A percentile compares a stretch with the other conserved stretches of the same genome.
Conservation (phyloP, 192 early-diverging fungal species). For the Mycoemilia scoparia region DNA sequence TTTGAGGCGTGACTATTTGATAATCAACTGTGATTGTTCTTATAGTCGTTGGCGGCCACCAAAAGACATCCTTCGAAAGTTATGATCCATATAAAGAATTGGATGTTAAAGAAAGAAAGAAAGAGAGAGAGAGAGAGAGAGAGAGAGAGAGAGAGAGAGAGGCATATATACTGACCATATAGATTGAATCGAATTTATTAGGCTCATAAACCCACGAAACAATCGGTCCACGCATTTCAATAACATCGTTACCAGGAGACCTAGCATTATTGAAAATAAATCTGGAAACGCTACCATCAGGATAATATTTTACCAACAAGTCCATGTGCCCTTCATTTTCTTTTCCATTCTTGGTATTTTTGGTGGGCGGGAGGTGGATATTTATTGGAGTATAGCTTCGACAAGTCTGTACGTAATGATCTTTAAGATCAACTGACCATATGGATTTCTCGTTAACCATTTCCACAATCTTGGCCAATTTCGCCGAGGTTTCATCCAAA, state of each 20-base stretch:
- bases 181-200: conserved; percentile 5
- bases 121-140: background rate
- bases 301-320: conserved; percentile 46
- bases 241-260: conserved; percentile 31
- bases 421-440: conserved; percentile 47
- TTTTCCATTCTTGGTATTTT: conserved; percentile 9
- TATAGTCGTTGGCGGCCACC: too few species aligned
- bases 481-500: too few species aligned
- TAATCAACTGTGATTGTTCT: too few species aligned
- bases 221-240: conserved; percentile 48
- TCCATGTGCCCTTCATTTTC: conserved; percentile 32
- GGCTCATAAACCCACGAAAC: conserved; percentile 23
- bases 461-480: conserved; percentile 11
- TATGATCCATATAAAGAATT: too few species aligned
- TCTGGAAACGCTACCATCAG: conserved; percentile 42
- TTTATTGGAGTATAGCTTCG: conserved; percentile 51
- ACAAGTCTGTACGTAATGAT: conserved; percentile 47
- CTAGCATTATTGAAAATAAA: conserved; percentile 37
- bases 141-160: background rate
- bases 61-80: too few species aligned
- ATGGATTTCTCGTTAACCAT: conserved; percentile 14
- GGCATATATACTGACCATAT: too few species aligned
- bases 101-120: too few species aligned
- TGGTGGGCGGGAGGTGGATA: conserved; percentile 10
- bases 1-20: too few species aligned